Conservation (phyloP, 1,284 basidiomycete genomes). For the Tetrapyrgos nigripes region DNA sequence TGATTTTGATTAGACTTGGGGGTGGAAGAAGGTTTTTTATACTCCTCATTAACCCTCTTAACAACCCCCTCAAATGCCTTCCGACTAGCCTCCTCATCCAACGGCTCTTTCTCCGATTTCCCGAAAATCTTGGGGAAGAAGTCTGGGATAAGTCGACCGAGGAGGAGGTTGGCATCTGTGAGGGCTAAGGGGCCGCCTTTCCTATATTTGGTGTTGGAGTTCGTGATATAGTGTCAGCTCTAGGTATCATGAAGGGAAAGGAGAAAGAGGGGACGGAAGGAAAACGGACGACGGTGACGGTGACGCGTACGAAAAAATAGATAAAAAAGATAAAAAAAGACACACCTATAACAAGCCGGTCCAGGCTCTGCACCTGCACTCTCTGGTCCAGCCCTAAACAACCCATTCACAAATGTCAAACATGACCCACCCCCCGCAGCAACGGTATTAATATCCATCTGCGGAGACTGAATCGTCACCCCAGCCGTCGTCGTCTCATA, state of each 20-base stretch:
- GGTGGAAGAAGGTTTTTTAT: constrained; percentile 30
- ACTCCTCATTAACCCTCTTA: constrained; percentile 69
- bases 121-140: constrained; percentile 92
- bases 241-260: no score
- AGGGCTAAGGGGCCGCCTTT: constrained; percentile 88
- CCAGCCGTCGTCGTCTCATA: constrained; percentile 94
- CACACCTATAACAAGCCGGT: constrained; percentile 80
- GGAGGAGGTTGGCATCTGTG: constrained; percentile 86
- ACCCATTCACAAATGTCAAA: constrained; percentile 80
- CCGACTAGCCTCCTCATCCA: constrained; percentile 75
- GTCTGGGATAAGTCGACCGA: constrained; percentile 84
- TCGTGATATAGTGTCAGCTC: no score
- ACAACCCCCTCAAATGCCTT: constrained; percentile 71
- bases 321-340: constrained; percentile 8
- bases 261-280: no score
- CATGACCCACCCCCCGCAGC: constrained; percentile 90
- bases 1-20: no score
- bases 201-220: no score
- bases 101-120: constrained; percentile 80
- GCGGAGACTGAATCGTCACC: constrained; percentile 84
- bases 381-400: constrained; percentile 85
- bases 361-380: constrained; percentile 88
- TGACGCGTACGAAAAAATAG: neutral
- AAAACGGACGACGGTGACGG: neutral
- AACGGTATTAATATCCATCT: constrained; percentile 89